Conservation (phyloP, 2,329 filamentous ascomycete species). For the Penicillium decumbens region DNA sequence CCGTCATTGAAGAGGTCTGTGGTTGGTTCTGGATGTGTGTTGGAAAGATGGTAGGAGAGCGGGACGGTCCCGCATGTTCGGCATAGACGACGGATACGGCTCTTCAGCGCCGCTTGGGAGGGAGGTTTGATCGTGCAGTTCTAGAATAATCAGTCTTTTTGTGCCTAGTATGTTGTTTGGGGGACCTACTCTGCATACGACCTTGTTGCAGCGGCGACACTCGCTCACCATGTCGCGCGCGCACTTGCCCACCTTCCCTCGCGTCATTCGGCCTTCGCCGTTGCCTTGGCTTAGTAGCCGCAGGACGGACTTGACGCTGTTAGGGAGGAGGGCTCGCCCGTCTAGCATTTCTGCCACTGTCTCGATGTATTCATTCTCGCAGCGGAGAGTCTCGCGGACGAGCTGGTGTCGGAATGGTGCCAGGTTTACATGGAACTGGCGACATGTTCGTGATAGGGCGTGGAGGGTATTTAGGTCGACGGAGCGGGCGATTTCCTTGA, state of each 20-base stretch:
- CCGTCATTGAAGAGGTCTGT: not conserved
- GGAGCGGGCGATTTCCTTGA: slow-evolving; percentile 66
- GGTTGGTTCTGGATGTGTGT: slow-evolving; percentile 26
- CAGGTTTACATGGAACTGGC: slow-evolving; percentile 70
- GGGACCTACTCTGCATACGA: slow-evolving; percentile 72
- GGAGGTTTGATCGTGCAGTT: slow-evolving; percentile 88
- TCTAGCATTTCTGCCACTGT: slow-evolving; percentile 40
- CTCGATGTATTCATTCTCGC: slow-evolving; percentile 62
- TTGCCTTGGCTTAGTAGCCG: slow-evolving; percentile 27
- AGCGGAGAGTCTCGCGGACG: slow-evolving; percentile 70
- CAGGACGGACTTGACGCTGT: slow-evolving; percentile 31
- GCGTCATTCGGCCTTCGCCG: slow-evolving; percentile 43
- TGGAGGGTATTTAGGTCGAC: slow-evolving; percentile 87
- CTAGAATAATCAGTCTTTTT: slow-evolving; percentile 44
- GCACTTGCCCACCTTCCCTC: slow-evolving; percentile 70
- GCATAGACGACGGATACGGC: slow-evolving; percentile 78
- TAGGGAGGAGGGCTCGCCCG: slow-evolving; percentile 35
- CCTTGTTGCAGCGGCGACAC: slow-evolving; percentile 69
- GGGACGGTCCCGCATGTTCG: slow-evolving; percentile 68
- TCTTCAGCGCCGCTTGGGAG: slow-evolving; percentile 59
- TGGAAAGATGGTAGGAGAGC: slow-evolving; percentile 42
- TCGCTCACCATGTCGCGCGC: slow-evolving; percentile 81
- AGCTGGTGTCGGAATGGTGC: slow-evolving; percentile 73
- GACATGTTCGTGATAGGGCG: slow-evolving; percentile 75
- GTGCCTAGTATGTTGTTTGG: not conserved